A percentile compares a stretch with the other conserved stretches of the same genome.
Evolutionary conservation across 768 basidiomycete species (phyloP).

Genomic region (Pluteus cervinus): DNA sequence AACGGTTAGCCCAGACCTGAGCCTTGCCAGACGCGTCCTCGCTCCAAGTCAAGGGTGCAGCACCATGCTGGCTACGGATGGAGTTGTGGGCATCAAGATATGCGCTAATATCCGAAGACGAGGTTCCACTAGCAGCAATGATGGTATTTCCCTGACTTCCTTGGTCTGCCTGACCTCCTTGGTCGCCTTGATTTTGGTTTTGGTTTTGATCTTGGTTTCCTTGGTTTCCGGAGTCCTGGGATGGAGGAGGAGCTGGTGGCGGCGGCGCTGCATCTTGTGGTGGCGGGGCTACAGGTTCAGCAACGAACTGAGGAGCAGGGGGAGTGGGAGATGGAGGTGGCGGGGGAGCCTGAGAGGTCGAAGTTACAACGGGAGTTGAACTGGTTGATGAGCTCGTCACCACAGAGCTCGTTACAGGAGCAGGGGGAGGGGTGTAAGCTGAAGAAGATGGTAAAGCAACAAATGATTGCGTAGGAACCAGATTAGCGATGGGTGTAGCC

Average conservation of each 20-base stretch:
- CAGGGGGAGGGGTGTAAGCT: slow-evolving; percentile 9
- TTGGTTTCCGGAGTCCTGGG: too few species aligned
- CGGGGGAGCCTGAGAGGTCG: slow-evolving; percentile 10
- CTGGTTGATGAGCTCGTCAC: slow-evolving; percentile 14
- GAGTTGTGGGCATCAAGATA: slow-evolving; percentile 62
- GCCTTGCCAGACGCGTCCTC: slow-evolving; percentile 54
- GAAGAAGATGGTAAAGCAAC: slow-evolving; percentile 5
- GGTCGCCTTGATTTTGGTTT: too few species aligned
- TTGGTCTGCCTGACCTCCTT: too few species aligned
- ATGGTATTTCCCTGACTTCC: slow-evolving; percentile 6
- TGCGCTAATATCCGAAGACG: slow-evolving; percentile 39
- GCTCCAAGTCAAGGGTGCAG: slow-evolving; percentile 58
- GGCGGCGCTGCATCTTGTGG: slow-evolving; percentile 9
- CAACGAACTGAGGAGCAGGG: slow-evolving; percentile 9
- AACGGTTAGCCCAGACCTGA: slow-evolving; percentile 62
- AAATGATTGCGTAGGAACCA: slow-evolving; percentile 7
- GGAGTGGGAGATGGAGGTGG: slow-evolving; percentile 16
- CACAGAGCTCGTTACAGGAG: slow-evolving; percentile 15
- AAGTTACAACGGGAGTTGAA: slow-evolving; percentile 12
- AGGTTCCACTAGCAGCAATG: slow-evolving; percentile 15
- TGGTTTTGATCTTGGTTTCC: too few species aligned
- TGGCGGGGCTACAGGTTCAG: slow-evolving; percentile 8
- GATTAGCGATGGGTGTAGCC: slow-evolving; percentile 4
- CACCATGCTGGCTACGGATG: slow-evolving; percentile 59
- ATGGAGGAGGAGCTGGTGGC: slow-evolving; percentile 11